Percentiles rank a stretch among this genome's conserved stretches.
These are phyloP conservation scores for Aspergillus glaucus DNA, from an alignment of 2,329 filamentous ascomycete genomes.

Conservation along the genomic window DNA sequence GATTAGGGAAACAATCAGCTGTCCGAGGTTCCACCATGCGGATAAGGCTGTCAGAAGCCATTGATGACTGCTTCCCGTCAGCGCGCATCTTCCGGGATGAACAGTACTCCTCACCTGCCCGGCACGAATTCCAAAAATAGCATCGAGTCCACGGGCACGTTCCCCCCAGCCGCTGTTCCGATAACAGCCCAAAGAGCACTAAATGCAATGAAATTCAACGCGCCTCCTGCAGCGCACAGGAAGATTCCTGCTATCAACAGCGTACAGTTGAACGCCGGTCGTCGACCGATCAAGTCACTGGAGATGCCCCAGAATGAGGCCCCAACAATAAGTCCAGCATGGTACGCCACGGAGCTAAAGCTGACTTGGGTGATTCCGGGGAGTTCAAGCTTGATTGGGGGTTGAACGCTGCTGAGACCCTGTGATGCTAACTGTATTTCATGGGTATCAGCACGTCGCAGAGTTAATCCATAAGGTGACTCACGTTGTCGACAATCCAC, in stretches of 20 bases:
- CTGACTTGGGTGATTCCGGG: conserved; percentile 19
- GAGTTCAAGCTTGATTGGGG: conserved; percentile 22
- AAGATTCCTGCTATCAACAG: conserved; percentile 37
- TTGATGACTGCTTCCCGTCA: conserved; percentile 13
- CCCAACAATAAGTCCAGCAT: conserved; percentile 41
- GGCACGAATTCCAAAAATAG: conserved; percentile 27
- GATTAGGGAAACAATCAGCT: conserved; percentile 29
- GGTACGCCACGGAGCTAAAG: conserved; percentile 29
- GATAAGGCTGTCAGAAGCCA: conserved; percentile 34
- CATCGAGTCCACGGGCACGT: conserved; percentile 22
- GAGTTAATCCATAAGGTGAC: background rate
- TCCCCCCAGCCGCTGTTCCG: conserved; percentile 22
- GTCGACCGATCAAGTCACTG: conserved; percentile 38
- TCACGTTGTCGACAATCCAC: conserved; percentile 59
- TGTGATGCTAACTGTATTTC: conserved; percentile 19
- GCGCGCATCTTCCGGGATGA: background rate
- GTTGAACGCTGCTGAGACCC: conserved; percentile 24
- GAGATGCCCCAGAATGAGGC: conserved; percentile 43
- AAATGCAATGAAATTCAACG: conserved; percentile 21
- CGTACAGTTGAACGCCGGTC: conserved; percentile 43
- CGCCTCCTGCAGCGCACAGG: conserved; percentile 18
- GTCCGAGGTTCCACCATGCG: conserved; percentile 46
- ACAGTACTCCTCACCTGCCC: conserved; percentile 8
- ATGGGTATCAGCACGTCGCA: no score
- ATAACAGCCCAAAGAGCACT: conserved; percentile 24